phyloP scores from a whole-genome alignment of 768 basidiomycete genomes.

The Boletus huronensis region DNA sequence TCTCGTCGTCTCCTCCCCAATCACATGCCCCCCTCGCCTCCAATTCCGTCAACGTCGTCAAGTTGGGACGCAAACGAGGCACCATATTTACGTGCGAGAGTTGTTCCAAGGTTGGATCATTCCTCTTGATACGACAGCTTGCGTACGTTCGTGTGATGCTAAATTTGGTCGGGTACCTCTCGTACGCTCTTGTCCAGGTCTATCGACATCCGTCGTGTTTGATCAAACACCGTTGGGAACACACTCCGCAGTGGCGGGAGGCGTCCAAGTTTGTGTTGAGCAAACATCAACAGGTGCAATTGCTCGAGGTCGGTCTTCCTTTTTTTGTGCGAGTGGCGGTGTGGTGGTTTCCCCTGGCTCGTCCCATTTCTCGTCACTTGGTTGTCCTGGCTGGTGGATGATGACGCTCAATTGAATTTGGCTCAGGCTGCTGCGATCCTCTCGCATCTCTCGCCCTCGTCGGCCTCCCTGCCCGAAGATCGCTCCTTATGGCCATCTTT shows the following conservation, averaged over 20 bases:
- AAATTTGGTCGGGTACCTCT: background rate
- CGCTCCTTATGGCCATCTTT: slow-evolving; percentile 90
- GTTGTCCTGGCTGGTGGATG: background rate
- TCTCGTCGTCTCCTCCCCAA: slow-evolving; percentile 9
- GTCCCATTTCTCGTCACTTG: background rate
- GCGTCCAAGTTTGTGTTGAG: slow-evolving; percentile 85
- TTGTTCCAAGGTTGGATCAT: slow-evolving; percentile 74
- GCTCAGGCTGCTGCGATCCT: slow-evolving; percentile 89
- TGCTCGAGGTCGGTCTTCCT: slow-evolving; percentile 66
- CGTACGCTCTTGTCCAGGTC: slow-evolving; percentile 43
- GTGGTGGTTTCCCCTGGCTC: background rate
- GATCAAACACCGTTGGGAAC: slow-evolving; percentile 98
- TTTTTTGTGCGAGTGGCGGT: background rate
- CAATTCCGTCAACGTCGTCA: slow-evolving; percentile 22
- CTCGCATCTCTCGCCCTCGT: slow-evolving; percentile 71
- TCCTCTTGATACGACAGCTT: background rate
- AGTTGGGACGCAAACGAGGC: slow-evolving; percentile 71
- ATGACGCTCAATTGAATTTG: slow-evolving; percentile 7
- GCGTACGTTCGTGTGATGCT: slow-evolving; percentile 5
- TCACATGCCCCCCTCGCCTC: slow-evolving; percentile 3
- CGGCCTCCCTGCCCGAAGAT: slow-evolving; percentile 84
- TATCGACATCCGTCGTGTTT: slow-evolving; percentile 93
- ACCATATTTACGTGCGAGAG: slow-evolving; percentile 90
- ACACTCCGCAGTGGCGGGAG: slow-evolving; percentile 94
- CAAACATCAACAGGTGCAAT: slow-evolving; percentile 96